phyloP scores from a whole-genome alignment of 306 rosid species.

The Prunus fruticosa region DNA sequence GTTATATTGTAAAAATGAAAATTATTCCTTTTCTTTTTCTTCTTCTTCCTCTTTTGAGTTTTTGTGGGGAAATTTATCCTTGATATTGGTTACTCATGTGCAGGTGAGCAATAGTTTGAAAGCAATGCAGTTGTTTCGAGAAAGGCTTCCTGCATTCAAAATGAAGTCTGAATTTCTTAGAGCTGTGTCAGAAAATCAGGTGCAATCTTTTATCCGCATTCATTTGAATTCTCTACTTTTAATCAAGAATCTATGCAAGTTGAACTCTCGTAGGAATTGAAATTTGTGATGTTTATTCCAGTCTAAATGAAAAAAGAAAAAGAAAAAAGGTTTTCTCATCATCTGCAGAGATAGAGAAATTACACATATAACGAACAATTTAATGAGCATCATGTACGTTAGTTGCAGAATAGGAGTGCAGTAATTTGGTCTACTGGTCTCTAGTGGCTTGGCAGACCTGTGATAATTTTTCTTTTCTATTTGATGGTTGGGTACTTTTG shows the following conservation, averaged over 20 bases:
- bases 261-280: background rate
- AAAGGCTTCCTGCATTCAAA: conserved; percentile 83
- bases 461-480: no score
- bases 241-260: background rate
- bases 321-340: background rate
- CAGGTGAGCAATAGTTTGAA: conserved; percentile 59
- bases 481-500: background rate
- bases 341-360: background rate
- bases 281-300: background rate
- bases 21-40: background rate
- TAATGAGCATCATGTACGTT: no score
- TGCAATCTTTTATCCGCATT: conserved; percentile 18
- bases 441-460: no score
- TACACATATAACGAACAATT: no score
- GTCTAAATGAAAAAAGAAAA: background rate
- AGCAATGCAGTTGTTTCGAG: conserved; percentile 70
- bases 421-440: background rate
- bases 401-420: no score
- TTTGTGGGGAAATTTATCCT: conserved; percentile 10
- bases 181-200: conserved; percentile 86
- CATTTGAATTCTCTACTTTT: background rate
- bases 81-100: conserved; percentile 12
- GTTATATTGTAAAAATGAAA: conserved; percentile 2
- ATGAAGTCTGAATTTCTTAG: conserved; percentile 75
- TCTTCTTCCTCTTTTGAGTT: conserved; percentile 6